These are phyloP conservation scores for Phytophthora pinifolia DNA, from an alignment of 352 stramenopile species.

Conservation along the genomic window DNA sequence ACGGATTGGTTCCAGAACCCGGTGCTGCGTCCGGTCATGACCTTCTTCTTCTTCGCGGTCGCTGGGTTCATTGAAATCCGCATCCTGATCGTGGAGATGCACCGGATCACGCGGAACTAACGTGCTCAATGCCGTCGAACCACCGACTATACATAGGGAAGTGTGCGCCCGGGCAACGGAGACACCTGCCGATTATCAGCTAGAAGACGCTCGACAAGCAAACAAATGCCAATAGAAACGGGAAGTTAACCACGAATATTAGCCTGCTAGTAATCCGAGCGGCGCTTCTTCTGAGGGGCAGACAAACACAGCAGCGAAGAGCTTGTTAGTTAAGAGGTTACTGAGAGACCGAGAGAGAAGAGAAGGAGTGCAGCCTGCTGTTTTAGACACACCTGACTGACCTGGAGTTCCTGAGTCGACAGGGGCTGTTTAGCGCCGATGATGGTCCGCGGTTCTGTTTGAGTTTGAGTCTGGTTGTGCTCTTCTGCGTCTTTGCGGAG, in stretches of 20 bases:
- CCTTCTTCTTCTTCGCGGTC: slow-evolving; percentile 47
- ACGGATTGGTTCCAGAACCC: slow-evolving; percentile 79
- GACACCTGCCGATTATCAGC: slow-evolving; percentile 17
- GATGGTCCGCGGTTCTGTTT: slow-evolving; percentile 24
- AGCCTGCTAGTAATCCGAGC: slow-evolving; percentile 47
- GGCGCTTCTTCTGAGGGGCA: slow-evolving; percentile 54
- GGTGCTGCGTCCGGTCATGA: slow-evolving; percentile 68
- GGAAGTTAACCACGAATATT: slow-evolving; percentile 22
- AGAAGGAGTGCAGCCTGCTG: slow-evolving; percentile 11
- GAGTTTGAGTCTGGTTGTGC: slow-evolving; percentile 19
- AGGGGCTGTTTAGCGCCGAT: slow-evolving; percentile 55
- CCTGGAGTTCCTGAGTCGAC: slow-evolving; percentile 51
- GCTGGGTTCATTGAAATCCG: slow-evolving; percentile 47
- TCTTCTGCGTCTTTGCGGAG: slow-evolving; percentile 71
- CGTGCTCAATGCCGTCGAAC: neutral
- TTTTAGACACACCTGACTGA: slow-evolving; percentile 65
- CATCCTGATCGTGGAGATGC: slow-evolving; percentile 61
- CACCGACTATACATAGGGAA: slow-evolving; percentile 21
- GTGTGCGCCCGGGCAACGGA: slow-evolving; percentile 5
- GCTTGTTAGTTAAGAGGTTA: slow-evolving; percentile 3
- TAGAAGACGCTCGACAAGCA: slow-evolving; percentile 10
- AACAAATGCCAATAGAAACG: slow-evolving; percentile 29
- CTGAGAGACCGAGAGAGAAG: neutral
- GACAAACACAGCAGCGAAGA: slow-evolving; percentile 2
- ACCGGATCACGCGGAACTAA: slow-evolving; percentile 49